These are phyloP conservation scores for Geoglossum glabrum DNA, from an alignment of 495 filamentous ascomycete genomes.

Conservation along the genomic window DNA sequence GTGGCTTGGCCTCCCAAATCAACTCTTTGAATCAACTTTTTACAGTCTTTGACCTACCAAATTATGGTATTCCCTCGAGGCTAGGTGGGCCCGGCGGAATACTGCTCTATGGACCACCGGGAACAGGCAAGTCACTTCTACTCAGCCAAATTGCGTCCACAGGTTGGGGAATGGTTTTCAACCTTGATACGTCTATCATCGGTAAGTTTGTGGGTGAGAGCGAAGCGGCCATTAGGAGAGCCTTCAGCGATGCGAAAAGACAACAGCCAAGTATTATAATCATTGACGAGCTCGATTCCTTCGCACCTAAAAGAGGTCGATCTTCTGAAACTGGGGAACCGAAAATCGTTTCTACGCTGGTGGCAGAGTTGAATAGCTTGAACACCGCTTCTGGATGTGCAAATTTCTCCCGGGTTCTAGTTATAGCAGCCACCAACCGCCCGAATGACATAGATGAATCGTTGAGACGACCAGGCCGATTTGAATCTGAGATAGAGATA, in stretches of 20 bases:
- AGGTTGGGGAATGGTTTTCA: constrained; percentile 46
- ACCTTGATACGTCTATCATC: constrained; percentile 35
- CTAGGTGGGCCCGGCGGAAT: constrained; percentile 32
- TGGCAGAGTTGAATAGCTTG: constrained; percentile 3
- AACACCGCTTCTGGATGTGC: neutral
- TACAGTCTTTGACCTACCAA: constrained; percentile 27
- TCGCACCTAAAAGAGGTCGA: constrained; percentile 39
- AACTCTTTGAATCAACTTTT: constrained; percentile 37
- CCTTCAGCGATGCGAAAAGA: constrained; percentile 50
- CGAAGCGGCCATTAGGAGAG: constrained; percentile 36
- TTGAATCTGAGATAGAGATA: constrained; percentile 56
- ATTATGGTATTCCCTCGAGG: neutral
- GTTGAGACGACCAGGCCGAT: constrained; percentile 43
- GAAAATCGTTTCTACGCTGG: constrained; percentile 21
- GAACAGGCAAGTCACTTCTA: constrained; percentile 64
- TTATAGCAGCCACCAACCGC: constrained; percentile 55
- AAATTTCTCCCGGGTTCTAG: constrained; percentile 27
- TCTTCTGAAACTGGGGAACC: constrained; percentile 28
- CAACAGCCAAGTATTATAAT: constrained; percentile 64
- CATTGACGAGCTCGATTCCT: constrained; percentile 59
- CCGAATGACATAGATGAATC: constrained; percentile 54
- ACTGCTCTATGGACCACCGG: constrained; percentile 61
- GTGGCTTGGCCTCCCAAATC: constrained; percentile 13
- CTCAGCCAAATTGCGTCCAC: constrained; percentile 43
- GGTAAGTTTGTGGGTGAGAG: constrained; percentile 21